Evolutionary conservation across 2,329 filamentous ascomycete species (phyloP), one percentile per base, ranked within the genome.

Genomic region (Furcasterigmium sp.): DNA sequence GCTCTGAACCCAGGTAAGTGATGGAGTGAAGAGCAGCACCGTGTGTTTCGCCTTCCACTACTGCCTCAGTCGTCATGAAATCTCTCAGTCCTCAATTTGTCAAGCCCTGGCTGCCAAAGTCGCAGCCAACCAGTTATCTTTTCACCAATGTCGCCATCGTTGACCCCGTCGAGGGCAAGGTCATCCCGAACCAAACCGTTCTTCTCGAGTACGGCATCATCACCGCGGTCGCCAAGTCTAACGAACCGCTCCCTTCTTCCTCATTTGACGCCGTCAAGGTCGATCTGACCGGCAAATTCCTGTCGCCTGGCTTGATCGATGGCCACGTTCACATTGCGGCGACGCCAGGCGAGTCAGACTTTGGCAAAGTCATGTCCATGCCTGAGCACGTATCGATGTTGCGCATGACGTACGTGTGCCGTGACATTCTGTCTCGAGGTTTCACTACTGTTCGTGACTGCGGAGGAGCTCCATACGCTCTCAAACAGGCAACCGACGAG

Each of bases 361-460:
- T 73, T 11, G 65, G 61, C 43, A 46, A 55, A 8, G 57, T 69
- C 36, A 26, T 26, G 23, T 26, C 23, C 7, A 26, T 26, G 23
- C 23, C 23, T 11, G 23, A 26, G 23, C 23, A 26, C 23, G 23
- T 26, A 26, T 26, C 23, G 23, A 26, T 26, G 23, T 11, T 26
- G 23, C 23, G 23, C 23, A 26, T 26, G 23, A 26, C 23, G 23
- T 26, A 26, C 23, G 23, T 26, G 23, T 26, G 23, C 23, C 23
- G 23, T 26, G 64, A 75, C 45, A 80, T 79, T 61, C 65, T 82
- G 0, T 54, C 60, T 26, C 67, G 77, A n/a, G 78, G 79, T 2
- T 82, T 81, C 58, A 82, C 79, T 1, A 74, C 65, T 3, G 66
- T 76, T 4, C 67, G 79, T 2, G 78, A 82, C 53, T 77, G 72